A percentile compares a stretch with the other conserved stretches of the same genome.
phyloP scores from a whole-genome alignment of 2,329 filamentous ascomycete species.

The Taxawa tesnikishii region DNA sequence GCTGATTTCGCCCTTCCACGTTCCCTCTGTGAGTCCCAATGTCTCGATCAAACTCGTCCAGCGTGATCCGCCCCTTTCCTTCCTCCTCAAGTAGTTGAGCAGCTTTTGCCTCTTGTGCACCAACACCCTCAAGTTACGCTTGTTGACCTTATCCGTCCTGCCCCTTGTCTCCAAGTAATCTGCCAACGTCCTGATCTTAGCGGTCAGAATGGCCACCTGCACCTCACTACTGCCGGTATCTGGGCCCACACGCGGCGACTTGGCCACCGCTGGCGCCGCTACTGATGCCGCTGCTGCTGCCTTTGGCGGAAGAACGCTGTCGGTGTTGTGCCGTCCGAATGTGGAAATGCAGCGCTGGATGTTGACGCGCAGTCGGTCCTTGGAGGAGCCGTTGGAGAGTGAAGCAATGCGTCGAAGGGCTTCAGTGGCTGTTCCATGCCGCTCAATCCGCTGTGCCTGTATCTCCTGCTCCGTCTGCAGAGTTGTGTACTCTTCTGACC shows the following conservation, averaged over 20 bases:
- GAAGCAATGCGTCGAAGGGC: slow-evolving; percentile 71
- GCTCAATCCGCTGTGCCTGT: slow-evolving; percentile 13
- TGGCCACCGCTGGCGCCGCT: slow-evolving; percentile 31
- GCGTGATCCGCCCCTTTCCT: slow-evolving; percentile 80
- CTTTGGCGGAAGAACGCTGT: slow-evolving; percentile 54
- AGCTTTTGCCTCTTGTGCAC: slow-evolving; percentile 85
- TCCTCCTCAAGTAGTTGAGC: slow-evolving; percentile 71
- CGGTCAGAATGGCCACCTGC: slow-evolving; percentile 90
- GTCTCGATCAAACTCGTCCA: slow-evolving; percentile 80
- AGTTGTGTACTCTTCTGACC: slow-evolving; percentile 6
- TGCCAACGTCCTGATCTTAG: slow-evolving; percentile 77
- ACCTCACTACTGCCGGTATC: slow-evolving; percentile 95
- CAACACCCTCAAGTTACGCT: slow-evolving; percentile 73
- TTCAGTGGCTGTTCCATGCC: slow-evolving; percentile 56
- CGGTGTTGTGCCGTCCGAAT: slow-evolving; percentile 87
- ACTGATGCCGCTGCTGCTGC: slow-evolving; percentile 30
- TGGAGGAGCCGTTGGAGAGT: slow-evolving; percentile 63
- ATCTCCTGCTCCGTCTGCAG: slow-evolving; percentile 12
- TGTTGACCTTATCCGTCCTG: slow-evolving; percentile 85
- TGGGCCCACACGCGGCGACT: slow-evolving; percentile 59
- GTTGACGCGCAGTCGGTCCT: slow-evolving; percentile 71
- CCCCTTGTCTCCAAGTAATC: slow-evolving; percentile 58
- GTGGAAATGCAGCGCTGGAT: slow-evolving; percentile 71
- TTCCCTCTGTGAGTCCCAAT: slow-evolving; percentile 74
- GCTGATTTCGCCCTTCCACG: slow-evolving; percentile 82